phyloP scores from a whole-genome alignment of 2,329 filamentous ascomycete genomes.

The Pseudogymnoascus sp. region DNA sequence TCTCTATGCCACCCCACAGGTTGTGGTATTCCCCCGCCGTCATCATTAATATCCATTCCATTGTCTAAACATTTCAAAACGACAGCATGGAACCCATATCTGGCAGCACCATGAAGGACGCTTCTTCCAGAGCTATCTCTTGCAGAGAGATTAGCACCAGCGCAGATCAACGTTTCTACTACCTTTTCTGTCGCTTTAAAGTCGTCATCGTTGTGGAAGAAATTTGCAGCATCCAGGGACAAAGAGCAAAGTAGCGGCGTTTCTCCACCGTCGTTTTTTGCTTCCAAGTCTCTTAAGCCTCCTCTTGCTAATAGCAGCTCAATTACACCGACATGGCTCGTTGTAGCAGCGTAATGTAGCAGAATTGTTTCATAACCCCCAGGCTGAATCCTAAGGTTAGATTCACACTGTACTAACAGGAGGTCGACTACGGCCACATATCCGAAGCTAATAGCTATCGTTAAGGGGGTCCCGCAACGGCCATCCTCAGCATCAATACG shows the following conservation, averaged over 20 bases:
- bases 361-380: neutral
- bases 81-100: neutral
- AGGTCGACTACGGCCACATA: neutral
- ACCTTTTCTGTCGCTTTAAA: neutral
- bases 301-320: neutral
- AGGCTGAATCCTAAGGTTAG: neutral
- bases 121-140: neutral
- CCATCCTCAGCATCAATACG: neutral
- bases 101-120: neutral
- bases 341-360: neutral
- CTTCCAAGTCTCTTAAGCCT: neutral
- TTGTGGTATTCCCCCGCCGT: neutral
- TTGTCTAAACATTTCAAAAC: neutral
- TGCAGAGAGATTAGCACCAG: neutral
- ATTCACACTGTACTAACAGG: neutral
- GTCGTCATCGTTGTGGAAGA: neutral
- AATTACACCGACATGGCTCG: neutral
- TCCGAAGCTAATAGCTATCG: neutral
- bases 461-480: neutral
- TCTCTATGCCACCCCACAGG: neutral
- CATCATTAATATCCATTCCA: neutral
- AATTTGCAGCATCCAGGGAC: neutral
- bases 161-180: neutral
- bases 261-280: neutral
- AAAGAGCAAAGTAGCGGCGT: neutral